Evolutionary conservation across 495 filamentous ascomycete species (phyloP).

Genomic region (Platismatia glauca): DNA sequence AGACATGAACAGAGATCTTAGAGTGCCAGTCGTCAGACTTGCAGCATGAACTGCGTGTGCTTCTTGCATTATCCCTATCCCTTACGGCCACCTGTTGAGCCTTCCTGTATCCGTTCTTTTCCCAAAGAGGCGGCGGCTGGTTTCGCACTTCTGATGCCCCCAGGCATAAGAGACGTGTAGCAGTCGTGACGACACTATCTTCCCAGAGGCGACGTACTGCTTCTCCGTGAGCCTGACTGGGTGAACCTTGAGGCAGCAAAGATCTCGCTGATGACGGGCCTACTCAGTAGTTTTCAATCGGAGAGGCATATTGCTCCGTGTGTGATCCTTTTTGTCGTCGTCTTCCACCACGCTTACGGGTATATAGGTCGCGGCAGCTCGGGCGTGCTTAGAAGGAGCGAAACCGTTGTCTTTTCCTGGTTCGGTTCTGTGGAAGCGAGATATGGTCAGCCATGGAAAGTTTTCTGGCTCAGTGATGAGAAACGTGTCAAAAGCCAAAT

Average conservation of each 20-base stretch:
- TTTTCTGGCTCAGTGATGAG: slow-evolving; percentile 39
- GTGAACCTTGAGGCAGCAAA: slow-evolving; percentile 2
- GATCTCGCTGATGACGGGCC: slow-evolving; percentile 21
- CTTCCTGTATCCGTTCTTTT: neutral
- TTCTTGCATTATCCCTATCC: neutral
- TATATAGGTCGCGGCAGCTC: neutral
- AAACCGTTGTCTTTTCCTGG: slow-evolving; percentile 1
- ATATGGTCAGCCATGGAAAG: neutral
- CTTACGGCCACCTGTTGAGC: neutral
- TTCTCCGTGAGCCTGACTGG: slow-evolving; percentile 10
- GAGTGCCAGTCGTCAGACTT: slow-evolving; percentile 17
- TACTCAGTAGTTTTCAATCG: slow-evolving; percentile 36
- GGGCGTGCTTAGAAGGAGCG: neutral
- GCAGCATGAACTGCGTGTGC: slow-evolving; percentile 12
- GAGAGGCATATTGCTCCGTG: slow-evolving; percentile 24
- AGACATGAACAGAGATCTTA: slow-evolving; percentile 31
- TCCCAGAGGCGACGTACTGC: slow-evolving; percentile 21
- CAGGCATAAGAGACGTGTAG: slow-evolving; percentile 16
- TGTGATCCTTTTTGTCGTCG: neutral
- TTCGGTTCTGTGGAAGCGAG: no score
- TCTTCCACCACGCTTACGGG: neutral
- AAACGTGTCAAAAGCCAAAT: slow-evolving; percentile 48
- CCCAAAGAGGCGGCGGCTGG: neutral
- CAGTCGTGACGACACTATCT: slow-evolving; percentile 25
- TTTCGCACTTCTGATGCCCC: slow-evolving; percentile 1